Evolutionary conservation across 768 basidiomycete genomes (phyloP), one percentile per base, ranked within the genome.

Genomic region (Suillus spraguei): DNA sequence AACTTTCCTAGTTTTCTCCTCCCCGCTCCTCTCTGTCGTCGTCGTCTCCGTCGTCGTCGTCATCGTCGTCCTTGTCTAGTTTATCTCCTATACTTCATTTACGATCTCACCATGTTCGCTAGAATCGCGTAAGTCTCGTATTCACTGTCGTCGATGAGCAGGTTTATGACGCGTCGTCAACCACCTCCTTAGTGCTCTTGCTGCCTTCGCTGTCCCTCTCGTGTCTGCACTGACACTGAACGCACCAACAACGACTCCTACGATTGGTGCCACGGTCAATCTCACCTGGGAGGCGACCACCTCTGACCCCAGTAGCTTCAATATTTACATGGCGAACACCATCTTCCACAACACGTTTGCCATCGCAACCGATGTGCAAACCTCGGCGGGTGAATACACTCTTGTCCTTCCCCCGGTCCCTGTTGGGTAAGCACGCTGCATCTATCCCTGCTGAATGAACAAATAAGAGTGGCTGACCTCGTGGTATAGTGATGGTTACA

Each of bases 271-370:
- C 0, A 0, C 54, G 0, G 68, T 81, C 14, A 85, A 81, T 22
- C 66, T 89, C 59, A 75, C 67, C 0, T 90, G 88, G 88, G 72
- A 76, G 2, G 73, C 75, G 13, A 47, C 54, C 0, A 63, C 78
- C 3, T 64, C 68, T 11, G 88, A 90, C 66, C 78, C 84, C 0
- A 3, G 56, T 0, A 59, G 62, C 5, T 85, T 82, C 69, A 76
- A 81, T 22, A 39, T 89, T 17, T 79, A 84, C 71, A 74, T 90
- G 61, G 59, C 66, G 55, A 86, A 87, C 73, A 20, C 67, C 0
- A 28, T 35, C 1, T 90, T 89, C 81, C 77, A 88, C 76, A 74
- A 84, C 61, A 60, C 78, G 0, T 84, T 81, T 55, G 87, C 83
- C 53, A 79, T 90, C 61, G 82, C 80, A 14, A 87, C 82, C 79